phyloP scores from a whole-genome alignment of 495 filamentous ascomycete species.

The Opeltia flavorubescens region DNA sequence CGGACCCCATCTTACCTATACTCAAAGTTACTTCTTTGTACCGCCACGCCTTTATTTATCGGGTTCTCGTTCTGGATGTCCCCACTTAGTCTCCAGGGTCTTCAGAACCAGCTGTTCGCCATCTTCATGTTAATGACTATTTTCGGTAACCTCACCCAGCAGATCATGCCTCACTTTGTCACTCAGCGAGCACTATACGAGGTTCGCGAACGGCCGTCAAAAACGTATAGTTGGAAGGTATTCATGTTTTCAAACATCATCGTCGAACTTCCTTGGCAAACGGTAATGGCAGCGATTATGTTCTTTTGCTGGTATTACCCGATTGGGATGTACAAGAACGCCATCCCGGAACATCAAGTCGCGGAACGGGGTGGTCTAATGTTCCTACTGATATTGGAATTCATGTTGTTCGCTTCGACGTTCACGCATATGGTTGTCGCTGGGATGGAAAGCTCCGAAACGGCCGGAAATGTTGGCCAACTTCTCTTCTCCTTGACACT shows the following conservation, averaged over 20 bases:
- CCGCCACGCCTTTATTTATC: constrained; percentile 52
- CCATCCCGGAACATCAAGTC: constrained; percentile 39
- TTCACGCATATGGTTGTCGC: constrained; percentile 50
- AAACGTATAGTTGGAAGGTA: constrained; percentile 68
- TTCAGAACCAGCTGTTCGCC: constrained; percentile 78
- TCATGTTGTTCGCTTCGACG: constrained; percentile 36
- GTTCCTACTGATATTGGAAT: constrained; percentile 40
- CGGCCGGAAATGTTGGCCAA: constrained; percentile 50
- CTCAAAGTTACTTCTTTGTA: constrained; percentile 47
- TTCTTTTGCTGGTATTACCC: constrained; percentile 74
- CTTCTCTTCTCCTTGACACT: constrained; percentile 52
- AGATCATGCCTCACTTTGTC: constrained; percentile 77
- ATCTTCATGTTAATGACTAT: constrained; percentile 74
- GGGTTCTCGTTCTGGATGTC: constrained; percentile 78
- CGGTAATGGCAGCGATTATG: constrained; percentile 51
- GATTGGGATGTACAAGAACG: constrained; percentile 60
- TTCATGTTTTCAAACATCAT: constrained; percentile 71
- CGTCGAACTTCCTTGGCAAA: constrained; percentile 64
- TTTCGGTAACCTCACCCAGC: constrained; percentile 60
- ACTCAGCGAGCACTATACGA: constrained; percentile 70
- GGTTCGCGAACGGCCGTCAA: constrained; percentile 70
- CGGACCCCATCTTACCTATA: constrained; percentile 78
- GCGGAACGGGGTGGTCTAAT: constrained; percentile 49
- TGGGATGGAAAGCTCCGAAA: constrained; percentile 50
- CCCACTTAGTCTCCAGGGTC: constrained; percentile 54